A percentile compares a stretch with the other conserved stretches of the same genome.
Conservation (phyloP, 352 stramenopile genomes). For the Phytophthora kernoviae region DNA sequence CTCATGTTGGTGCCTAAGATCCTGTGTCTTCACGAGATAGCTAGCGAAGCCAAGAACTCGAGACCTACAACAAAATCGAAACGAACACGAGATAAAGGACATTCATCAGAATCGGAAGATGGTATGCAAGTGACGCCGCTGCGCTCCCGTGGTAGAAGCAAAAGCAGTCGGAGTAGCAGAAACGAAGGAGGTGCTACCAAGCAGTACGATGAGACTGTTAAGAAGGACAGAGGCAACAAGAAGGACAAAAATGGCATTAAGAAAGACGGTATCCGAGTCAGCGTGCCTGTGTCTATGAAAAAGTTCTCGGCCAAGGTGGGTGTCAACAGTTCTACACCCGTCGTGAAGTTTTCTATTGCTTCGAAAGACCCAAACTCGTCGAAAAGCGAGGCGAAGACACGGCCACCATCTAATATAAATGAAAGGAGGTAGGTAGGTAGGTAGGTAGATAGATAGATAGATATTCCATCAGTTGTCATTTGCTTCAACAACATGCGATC, state of each 20-base stretch:
- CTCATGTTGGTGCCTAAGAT: constrained; percentile 49
- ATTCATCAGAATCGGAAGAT: constrained; percentile 11
- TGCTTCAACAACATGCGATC: constrained; percentile 7
- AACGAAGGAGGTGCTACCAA: not conserved
- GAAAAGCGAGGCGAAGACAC: constrained; percentile 6
- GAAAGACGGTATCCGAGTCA: constrained; percentile 17
- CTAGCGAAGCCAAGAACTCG: constrained; percentile 5
- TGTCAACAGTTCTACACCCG: constrained; percentile 18
- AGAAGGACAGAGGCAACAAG: constrained; percentile 12
- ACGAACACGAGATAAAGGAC: not conserved
- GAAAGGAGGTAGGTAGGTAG: not conserved
- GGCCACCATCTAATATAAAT: not conserved
- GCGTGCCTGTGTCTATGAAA: constrained; percentile 3
- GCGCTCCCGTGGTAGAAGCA: constrained; percentile 7
- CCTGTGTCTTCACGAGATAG: constrained; percentile 26
- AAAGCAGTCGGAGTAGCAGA: constrained; percentile 10
- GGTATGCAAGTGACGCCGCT: constrained; percentile 11
- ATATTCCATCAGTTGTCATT: too few species aligned
- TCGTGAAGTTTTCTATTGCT: constrained; percentile 9
- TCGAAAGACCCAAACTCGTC: constrained; percentile 7
- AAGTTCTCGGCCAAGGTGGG: constrained; percentile 31
- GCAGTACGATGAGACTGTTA: not conserved
- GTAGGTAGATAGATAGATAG: not conserved
- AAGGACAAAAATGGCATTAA: constrained; percentile 16
- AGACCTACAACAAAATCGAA: constrained; percentile 8